A percentile compares a stretch with the other conserved stretches of the same genome.
These are phyloP conservation scores for Glycyrrhiza uralensis DNA, from an alignment of 306 rosid genomes.

Conservation along the genomic window DNA sequence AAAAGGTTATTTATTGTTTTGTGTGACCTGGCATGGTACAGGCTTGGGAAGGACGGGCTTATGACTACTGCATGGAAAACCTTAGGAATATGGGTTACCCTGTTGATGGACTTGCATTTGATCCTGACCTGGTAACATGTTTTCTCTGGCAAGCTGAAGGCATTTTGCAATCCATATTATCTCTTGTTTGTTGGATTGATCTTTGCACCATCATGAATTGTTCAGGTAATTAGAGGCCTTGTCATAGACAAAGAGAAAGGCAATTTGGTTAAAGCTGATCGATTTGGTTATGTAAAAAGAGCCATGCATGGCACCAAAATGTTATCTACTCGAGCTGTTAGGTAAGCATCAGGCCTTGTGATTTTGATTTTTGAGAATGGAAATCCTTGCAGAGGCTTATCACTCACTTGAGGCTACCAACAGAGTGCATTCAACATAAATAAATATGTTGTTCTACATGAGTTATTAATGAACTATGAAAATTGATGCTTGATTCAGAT, in stretches of 20 bases:
- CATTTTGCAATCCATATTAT: slow-evolving; percentile 22
- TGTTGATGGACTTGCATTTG: slow-evolving; percentile 86
- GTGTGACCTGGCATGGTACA: slow-evolving; percentile 32
- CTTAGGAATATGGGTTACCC: slow-evolving; percentile 87
- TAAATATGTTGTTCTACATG: neutral
- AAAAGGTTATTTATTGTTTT: slow-evolving; percentile 13
- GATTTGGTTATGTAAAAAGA: slow-evolving; percentile 90
- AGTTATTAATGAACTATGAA: neutral
- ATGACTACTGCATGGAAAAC: slow-evolving; percentile 95
- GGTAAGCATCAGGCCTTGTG: slow-evolving; percentile 50
- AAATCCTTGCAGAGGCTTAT: neutral
- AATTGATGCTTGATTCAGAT: slow-evolving; percentile 11
- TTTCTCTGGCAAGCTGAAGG: slow-evolving; percentile 25
- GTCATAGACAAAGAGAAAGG: slow-evolving; percentile 97
- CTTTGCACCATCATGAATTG: slow-evolving; percentile 23
- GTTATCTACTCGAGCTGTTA: slow-evolving; percentile 83
- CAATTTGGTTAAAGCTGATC: slow-evolving; percentile 93
- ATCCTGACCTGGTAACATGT: slow-evolving; percentile 79
- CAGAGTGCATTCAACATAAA: slow-evolving; percentile 5
- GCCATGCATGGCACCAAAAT: slow-evolving; percentile 96
- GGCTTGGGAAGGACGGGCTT: slow-evolving; percentile 99
- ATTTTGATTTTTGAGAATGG: slow-evolving; percentile 10
- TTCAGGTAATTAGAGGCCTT: slow-evolving; percentile 95
- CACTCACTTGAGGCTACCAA: neutral
- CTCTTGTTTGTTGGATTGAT: slow-evolving; percentile 18